A percentile compares a stretch with the other conserved stretches of the same genome.
Conservation (phyloP, 495 filamentous ascomycete genomes). For the Penicillium arizonense region DNA sequence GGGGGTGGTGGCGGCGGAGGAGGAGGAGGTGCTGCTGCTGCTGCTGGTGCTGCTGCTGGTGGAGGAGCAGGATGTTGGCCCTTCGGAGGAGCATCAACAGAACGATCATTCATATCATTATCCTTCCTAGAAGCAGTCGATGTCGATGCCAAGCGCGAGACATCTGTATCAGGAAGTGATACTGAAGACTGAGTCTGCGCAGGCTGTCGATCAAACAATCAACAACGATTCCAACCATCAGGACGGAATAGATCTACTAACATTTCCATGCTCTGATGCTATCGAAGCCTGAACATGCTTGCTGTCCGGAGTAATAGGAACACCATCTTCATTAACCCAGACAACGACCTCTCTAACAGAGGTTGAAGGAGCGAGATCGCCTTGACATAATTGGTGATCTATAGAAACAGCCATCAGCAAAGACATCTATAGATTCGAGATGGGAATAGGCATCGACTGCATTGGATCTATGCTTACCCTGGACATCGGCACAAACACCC, state of each 20-base stretch:
- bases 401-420: slow-evolving; percentile 1
- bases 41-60: too few species aligned
- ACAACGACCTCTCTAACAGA: slow-evolving; percentile 54
- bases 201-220: background rate
- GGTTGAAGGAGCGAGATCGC: slow-evolving; percentile 4
- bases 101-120: background rate
- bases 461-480: slow-evolving; percentile 11
- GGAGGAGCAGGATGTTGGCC: background rate
- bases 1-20: too few species aligned
- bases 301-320: slow-evolving; percentile 38
- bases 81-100: background rate
- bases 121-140: background rate
- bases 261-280: slow-evolving; percentile 4
- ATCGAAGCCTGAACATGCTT: slow-evolving; percentile 3
- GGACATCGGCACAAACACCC: slow-evolving; percentile 9
- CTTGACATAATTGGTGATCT: slow-evolving; percentile 5
- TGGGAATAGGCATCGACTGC: background rate
- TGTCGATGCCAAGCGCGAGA: background rate
- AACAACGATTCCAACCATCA: background rate
- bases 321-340: slow-evolving; percentile 63
- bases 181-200: background rate
- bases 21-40: too few species aligned
- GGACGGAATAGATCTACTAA: slow-evolving; percentile 13
- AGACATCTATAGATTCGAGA: background rate
- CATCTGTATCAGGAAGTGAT: background rate